Percentiles rank a stretch among this genome's conserved stretches.
Conservation (phyloP, 2,329 filamentous ascomycete species). For the Lecanosticta acicola region DNA sequence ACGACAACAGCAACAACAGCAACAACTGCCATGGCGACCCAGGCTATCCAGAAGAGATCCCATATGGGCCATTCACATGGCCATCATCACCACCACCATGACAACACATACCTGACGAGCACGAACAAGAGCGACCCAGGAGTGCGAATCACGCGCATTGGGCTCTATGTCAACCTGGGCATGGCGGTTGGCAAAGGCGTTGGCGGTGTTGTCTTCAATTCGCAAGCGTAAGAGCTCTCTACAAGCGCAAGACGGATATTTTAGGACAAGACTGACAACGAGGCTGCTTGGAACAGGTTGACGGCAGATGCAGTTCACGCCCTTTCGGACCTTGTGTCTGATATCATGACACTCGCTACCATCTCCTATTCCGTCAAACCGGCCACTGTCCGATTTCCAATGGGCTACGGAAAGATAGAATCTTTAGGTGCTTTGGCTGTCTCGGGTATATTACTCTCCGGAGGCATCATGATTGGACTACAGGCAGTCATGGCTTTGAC, state of each 20-base stretch:
- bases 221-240: conserved; percentile 51
- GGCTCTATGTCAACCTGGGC: conserved; percentile 79
- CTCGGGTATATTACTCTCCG: conserved; percentile 80
- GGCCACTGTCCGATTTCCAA: conserved; percentile 76
- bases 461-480: conserved; percentile 84
- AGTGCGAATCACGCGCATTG: conserved; percentile 87
- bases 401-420: conserved; percentile 96
- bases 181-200: conserved; percentile 93
- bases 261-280: not conserved
- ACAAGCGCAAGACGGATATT: too few species aligned
- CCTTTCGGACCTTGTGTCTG: conserved; percentile 88
- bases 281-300: conserved; percentile 9
- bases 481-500: conserved; percentile 55
- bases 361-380: conserved; percentile 88
- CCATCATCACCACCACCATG: conserved; percentile 72
- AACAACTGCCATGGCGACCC: conserved; percentile 18
- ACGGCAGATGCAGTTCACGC: conserved; percentile 87
- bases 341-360: conserved; percentile 87
- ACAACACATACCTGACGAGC: conserved; percentile 76
- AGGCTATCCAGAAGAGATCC: conserved; percentile 24
- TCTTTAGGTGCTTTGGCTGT: conserved; percentile 90
- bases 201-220: conserved; percentile 91
- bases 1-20: not conserved
- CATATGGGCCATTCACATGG: conserved; percentile 36
- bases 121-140: conserved; percentile 85